A percentile compares a stretch with the other conserved stretches of the same genome.
Evolutionary conservation across 768 basidiomycete genomes (phyloP).

Genomic region (Pulveroboletus sp.): DNA sequence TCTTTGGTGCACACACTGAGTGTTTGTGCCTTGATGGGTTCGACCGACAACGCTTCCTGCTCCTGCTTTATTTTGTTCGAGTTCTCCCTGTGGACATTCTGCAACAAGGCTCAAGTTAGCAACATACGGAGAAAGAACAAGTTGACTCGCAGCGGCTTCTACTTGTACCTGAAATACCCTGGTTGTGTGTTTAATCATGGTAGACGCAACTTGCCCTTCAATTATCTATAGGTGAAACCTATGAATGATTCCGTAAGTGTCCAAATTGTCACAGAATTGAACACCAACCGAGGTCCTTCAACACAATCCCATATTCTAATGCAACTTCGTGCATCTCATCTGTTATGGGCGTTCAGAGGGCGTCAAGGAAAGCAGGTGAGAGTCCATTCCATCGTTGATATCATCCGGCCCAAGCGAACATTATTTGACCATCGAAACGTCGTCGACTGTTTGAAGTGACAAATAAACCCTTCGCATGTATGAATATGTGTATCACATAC

Average conservation of each 20-base stretch:
- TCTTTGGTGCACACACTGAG: slow-evolving; percentile 36
- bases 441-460: slow-evolving; percentile 37
- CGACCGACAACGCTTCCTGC: slow-evolving; percentile 72
- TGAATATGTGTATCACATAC: slow-evolving; percentile 33
- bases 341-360: slow-evolving; percentile 77
- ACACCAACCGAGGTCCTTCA: slow-evolving; percentile 68
- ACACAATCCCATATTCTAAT: slow-evolving; percentile 74
- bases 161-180: slow-evolving; percentile 83
- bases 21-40: slow-evolving; percentile 70
- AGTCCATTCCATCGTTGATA: slow-evolving; percentile 63
- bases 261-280: neutral
- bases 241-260: slow-evolving; percentile 7
- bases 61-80: slow-evolving; percentile 85
- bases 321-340: slow-evolving; percentile 82
- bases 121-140: neutral
- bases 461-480: neutral
- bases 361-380: slow-evolving; percentile 79
- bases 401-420: slow-evolving; percentile 73
- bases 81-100: slow-evolving; percentile 86
- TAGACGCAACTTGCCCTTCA: slow-evolving; percentile 85
- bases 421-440: slow-evolving; percentile 68
- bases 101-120: neutral
- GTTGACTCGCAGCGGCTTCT: slow-evolving; percentile 63
- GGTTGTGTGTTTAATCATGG: slow-evolving; percentile 83
- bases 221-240: slow-evolving; percentile 84